Evolutionary conservation across 2,329 filamentous ascomycete genomes (phyloP), one percentile per base, ranked within the genome.

Genomic region (Pseudogymnoascus destructans): DNA sequence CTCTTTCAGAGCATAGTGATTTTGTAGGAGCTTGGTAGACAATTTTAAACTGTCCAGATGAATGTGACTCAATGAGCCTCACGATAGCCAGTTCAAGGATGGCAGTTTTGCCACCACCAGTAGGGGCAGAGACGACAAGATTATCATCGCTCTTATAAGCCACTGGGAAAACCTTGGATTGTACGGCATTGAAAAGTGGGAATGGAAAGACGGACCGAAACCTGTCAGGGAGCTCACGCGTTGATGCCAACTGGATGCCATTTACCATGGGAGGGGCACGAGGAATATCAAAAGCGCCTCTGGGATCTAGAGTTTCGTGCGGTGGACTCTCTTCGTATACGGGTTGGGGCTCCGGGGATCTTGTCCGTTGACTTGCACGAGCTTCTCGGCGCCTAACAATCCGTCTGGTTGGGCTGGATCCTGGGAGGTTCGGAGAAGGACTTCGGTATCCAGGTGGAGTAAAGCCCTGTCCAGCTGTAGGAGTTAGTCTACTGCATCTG

Each of bases 11-110:
- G 66, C 89, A 95, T 1, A 95, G 74, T 0, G 89, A 87, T 64
- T 93, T 95, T 0, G 87, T 92, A 0, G 89, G 89, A 9, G 89
- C 89, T 70, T 89, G 86, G 65, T 95, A 95, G 2, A 95, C 79
- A 42, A 92, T 82, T 69, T 95, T 95, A 76, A 85, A 90, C 54
- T 83, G 74, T 67, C 72, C 81, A 65, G 71, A 79, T 69, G 75
- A 69, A 54, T 78, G 75, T 3, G 72, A 75, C 33, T 77, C 76
- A 23, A 87, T 75, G 2, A 91, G 74, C 59, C 81, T 82, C 70
- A 87, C 92, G 33, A 95, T 87, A 3, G 88, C 88, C 49, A 95
- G 75, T 69, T 95, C 89, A 62, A 95, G 77, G 8, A 93, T 77
- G 0, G 78, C 87, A 0, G 89, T 95, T 69, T 95, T 95, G 2